These are phyloP conservation scores for Rosa multiflora DNA, from an alignment of 306 rosid species.

Conservation along the genomic window DNA sequence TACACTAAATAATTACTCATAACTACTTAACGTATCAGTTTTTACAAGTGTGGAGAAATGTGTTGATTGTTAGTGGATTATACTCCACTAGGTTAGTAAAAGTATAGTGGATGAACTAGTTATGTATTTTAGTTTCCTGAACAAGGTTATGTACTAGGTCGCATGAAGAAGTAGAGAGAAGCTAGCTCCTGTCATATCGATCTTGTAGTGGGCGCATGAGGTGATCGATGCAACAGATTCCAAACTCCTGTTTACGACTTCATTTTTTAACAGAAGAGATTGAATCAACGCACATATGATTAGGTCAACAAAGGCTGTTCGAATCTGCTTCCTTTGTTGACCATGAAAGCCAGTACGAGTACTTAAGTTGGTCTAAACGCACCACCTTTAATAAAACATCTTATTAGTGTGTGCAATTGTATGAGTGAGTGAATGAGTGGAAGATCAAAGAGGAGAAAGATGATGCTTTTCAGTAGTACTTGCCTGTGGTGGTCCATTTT, in stretches of 20 bases:
- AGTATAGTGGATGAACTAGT: background rate
- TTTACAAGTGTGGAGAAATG: background rate
- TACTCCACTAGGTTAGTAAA: background rate
- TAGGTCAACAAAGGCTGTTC: constrained; percentile 11
- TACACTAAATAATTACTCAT: background rate
- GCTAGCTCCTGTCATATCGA: background rate
- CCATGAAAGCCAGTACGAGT: background rate
- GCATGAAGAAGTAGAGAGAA: background rate
- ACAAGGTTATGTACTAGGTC: background rate
- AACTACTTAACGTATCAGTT: background rate
- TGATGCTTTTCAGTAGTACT: constrained; percentile 11
- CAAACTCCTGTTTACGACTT: background rate
- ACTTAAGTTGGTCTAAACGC: background rate
- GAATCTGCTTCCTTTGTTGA: background rate
- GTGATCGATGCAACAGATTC: background rate
- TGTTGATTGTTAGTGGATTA: background rate
- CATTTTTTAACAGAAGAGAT: background rate
- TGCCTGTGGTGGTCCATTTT: constrained; percentile 91
- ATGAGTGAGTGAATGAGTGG: background rate
- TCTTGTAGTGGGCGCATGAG: background rate
- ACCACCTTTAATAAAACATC: background rate
- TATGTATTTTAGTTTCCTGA: background rate
- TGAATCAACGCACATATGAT: constrained; percentile 4
- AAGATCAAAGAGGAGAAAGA: background rate
- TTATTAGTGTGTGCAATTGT: background rate